These are phyloP conservation scores for Trichoderma pleuroti DNA, from an alignment of 2,329 filamentous ascomycete genomes.

Conservation along the genomic window DNA sequence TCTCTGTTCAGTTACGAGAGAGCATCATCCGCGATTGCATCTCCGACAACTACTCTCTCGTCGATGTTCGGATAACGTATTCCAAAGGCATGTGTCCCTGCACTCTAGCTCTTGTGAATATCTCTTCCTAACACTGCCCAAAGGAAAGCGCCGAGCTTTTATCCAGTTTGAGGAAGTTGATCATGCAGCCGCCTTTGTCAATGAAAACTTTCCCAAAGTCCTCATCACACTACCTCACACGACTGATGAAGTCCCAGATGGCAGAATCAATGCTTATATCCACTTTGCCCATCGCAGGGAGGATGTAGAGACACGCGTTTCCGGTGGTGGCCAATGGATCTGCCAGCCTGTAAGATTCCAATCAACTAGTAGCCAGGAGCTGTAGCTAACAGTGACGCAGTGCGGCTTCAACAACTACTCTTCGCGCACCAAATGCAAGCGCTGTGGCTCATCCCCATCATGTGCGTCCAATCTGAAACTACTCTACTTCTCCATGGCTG, in stretches of 20 bases:
- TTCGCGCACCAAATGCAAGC: constrained; percentile 37
- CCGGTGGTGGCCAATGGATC: constrained; percentile 32
- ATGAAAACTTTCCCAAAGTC: constrained; percentile 41
- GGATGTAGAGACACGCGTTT: constrained; percentile 30
- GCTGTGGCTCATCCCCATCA: constrained; percentile 33
- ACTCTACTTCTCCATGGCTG: constrained; percentile 34
- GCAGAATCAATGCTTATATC: constrained; percentile 37
- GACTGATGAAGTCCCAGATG: constrained; percentile 40
- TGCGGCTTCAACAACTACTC: constrained; percentile 42
- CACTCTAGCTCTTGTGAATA: background rate
- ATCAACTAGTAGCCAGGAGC: too few species aligned
- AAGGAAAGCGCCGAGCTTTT: constrained; percentile 41
- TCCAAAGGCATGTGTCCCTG: constrained; percentile 30
- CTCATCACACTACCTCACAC: constrained; percentile 34
- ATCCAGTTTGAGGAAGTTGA: constrained; percentile 41
- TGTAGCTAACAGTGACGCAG: constrained; percentile 26
- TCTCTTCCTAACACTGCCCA: background rate
- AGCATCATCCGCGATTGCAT: constrained; percentile 34
- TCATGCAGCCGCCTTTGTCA: constrained; percentile 41
- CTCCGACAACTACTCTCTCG: constrained; percentile 34
- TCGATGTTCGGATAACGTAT: constrained; percentile 40
- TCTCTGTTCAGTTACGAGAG: constrained; percentile 34
- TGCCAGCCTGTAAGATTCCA: constrained; percentile 33
- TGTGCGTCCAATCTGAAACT: constrained; percentile 36
- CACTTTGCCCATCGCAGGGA: constrained; percentile 41